These are phyloP conservation scores for Phytophthora aleatoria DNA, from an alignment of 352 stramenopile species.

Conservation along the genomic window DNA sequence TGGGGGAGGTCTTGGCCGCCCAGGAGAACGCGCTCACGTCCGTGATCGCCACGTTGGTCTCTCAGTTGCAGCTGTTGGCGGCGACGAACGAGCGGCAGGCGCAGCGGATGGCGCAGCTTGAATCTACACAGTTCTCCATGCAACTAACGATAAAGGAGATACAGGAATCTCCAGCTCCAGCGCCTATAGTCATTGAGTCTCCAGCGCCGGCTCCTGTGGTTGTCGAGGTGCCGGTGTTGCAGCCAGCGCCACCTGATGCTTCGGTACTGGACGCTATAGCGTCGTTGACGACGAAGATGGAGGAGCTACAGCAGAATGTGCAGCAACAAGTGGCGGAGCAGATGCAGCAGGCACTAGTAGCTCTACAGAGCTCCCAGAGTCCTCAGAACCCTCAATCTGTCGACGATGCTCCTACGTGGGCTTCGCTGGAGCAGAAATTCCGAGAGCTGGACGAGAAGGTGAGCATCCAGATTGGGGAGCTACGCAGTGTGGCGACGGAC, in stretches of 20 bases:
- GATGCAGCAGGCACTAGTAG: conserved; percentile 20
- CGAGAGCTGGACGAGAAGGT: conserved; percentile 40
- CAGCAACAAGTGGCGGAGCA: conserved; percentile 33
- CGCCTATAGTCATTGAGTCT: conserved; percentile 5
- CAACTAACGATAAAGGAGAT: conserved; percentile 31
- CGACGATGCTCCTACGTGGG: conserved; percentile 29
- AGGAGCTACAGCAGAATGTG: conserved; percentile 16
- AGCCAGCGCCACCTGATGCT: conserved; percentile 18
- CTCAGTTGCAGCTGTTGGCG: conserved; percentile 56
- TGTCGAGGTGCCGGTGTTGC: conserved; percentile 19
- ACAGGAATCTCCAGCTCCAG: conserved; percentile 15
- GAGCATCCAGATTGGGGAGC: conserved; percentile 19
- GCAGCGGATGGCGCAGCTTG: conserved; percentile 41
- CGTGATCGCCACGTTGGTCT: conserved; percentile 53
- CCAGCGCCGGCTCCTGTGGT: conserved; percentile 26
- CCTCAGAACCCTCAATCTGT: neutral
- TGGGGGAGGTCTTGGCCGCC: conserved; percentile 60
- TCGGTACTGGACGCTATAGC: conserved; percentile 19
- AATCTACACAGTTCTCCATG: conserved; percentile 38
- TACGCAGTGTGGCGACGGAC: conserved; percentile 26
- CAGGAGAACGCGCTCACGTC: conserved; percentile 67
- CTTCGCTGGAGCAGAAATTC: conserved; percentile 30
- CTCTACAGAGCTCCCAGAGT: conserved; percentile 8
- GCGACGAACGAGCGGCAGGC: conserved; percentile 40
- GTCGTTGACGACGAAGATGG: conserved; percentile 22